Base-by-base conservation (phyloP, 768 basidiomycete genomes). In the Gymnopilus dilepis region DNA sequence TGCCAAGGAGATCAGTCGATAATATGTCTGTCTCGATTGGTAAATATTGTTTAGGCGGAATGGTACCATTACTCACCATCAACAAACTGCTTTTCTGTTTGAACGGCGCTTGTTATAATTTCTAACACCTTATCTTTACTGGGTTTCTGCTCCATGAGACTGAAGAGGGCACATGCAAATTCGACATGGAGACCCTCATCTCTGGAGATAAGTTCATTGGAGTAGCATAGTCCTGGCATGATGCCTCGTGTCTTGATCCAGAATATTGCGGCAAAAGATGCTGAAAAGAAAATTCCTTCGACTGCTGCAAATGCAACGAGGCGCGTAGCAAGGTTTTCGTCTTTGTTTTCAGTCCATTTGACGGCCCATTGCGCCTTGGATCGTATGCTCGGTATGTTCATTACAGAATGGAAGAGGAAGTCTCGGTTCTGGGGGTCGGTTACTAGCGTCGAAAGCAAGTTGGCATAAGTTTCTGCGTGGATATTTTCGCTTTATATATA, bases 181-280 rank as follows among this genome's bases (percentile, higher is more conserved):
- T 92, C 90, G 71, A 91, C 91, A 71, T 93, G 91, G 76, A 92
- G 84, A 40, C 91, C 91, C 73, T 94, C 92, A 62, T 94, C 92
- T 6, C 91, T 82, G 38, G 86, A 88, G 74, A 94, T 93, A 69
- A 94, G 83, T 73, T 94, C 92, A 72, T 94, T 94, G 30, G 91
- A 91, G 73, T 7, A n/a, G 26, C 47, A n/a, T 4, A 91, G 92
- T 0, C 89, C 89, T 34, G 93, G 78, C 90, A 82, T 77, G 7
- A 41, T 1, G 3, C 40, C 40, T 8, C 40, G 1, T 21, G 90
- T 91, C 82, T 91, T 92, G 51, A 93, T 71, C 91, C 91, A 92
- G 74, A 92, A 93, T 67, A 93, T 89, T 30, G 88, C 83, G 0
- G 91, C 88, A 61, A 91, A 91, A 1, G 86, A 88, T 1, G 86